Conservation (phyloP, 176 grass and related monocot genomes). For the Carex pumila region DNA sequence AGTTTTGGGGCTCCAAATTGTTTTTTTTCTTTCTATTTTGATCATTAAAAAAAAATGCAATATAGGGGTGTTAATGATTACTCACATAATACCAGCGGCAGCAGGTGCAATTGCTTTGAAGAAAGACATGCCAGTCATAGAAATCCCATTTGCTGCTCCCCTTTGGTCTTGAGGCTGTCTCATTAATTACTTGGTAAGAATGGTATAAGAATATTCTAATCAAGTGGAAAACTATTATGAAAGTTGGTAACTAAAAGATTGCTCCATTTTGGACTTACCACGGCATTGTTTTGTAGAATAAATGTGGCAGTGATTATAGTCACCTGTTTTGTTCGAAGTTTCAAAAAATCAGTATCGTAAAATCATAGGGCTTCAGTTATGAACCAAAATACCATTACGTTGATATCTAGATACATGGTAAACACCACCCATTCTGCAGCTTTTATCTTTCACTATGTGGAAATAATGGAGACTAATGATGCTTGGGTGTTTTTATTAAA, state of each 20-base stretch:
- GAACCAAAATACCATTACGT: neutral
- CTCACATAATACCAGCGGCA: conserved; percentile 57
- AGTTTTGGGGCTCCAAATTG: neutral
- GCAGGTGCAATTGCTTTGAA: conserved; percentile 71
- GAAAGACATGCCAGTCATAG: conserved; percentile 64
- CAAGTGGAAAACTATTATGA: neutral
- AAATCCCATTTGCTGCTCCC: conserved; percentile 81
- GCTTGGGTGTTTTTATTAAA: neutral
- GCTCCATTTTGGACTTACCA: conserved; percentile 35
- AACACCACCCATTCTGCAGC: neutral
- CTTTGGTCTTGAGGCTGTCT: conserved; percentile 69
- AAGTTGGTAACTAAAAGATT: neutral
- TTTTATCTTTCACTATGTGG: neutral
- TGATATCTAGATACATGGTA: neutral
- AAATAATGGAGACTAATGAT: neutral
- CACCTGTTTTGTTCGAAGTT: conserved; percentile 38
- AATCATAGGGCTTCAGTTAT: neutral
- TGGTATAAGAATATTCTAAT: conserved; percentile 9
- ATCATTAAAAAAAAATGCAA: neutral
- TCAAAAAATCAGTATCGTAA: neutral
- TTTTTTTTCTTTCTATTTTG: neutral
- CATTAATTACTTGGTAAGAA: neutral
- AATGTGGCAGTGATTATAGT: conserved; percentile 52
- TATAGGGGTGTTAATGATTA: neutral
- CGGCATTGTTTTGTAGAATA: conserved; percentile 83